Base-by-base conservation (phyloP, 208 protist species). In the Crithidia brevicula region DNA sequence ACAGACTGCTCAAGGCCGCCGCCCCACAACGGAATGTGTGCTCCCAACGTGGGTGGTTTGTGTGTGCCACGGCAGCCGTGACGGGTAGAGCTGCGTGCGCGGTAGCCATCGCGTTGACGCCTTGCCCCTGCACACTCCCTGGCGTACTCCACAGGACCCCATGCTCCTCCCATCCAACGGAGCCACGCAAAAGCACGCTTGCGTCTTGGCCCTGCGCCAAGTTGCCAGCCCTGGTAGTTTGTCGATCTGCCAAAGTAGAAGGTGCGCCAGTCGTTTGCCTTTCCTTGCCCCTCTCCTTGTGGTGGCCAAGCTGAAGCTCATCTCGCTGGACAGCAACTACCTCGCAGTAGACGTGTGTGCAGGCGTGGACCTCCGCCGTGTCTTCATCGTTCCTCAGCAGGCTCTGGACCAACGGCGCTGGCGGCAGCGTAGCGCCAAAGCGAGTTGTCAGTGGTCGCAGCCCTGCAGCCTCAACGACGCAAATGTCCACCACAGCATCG, bases 21-120 rank as follows among this genome's bases (percentile, higher is more conserved):
- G 77, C 22, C 2, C 65, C 40, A 18, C 61, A 65, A 9, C 76
- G 76, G 38, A 82, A 82, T 9, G 45, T 68, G 54, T 82, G 76
- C 60, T 71, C 38, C 76, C 76, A 82, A 22, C 52, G 54, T 16
- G 76, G 76, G 20, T 62, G 20, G 42, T 64, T 67, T 13, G 57
- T 71, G 18, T 67, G 53, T 2, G 34, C 25, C 2, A 70, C 70
- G 7, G 60, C 53, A 28, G 58, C 53, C 8, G 76, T 82, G 22
- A 82, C 40, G 60, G 76, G 64, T 15, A 67, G 57, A 23, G 23
- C 47, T 0, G 6, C 15, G 56, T 50, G 40, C 40, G 27, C 40
- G 25, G 20, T 27, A 25, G 31, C 52, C 4, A 7, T 30, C 15
- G 13, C 30, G 22, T 16, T 38, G 6, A 10, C 22, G 30, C n/a